A percentile compares a stretch with the other conserved stretches of the same genome.
Conservation (phyloP, 139 green algal species). For the Volvox africanus region DNA sequence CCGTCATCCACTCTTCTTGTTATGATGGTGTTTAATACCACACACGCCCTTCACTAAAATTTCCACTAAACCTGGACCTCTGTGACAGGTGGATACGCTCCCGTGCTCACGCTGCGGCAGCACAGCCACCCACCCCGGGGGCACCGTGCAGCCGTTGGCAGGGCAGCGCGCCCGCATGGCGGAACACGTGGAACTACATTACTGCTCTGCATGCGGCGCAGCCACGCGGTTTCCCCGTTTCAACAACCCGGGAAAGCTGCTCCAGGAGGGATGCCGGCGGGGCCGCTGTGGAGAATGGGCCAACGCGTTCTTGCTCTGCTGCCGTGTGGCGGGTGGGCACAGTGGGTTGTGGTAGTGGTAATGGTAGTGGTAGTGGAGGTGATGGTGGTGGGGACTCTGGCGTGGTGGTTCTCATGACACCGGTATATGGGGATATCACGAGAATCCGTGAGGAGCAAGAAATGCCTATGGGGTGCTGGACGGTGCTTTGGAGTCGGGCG, state of each 20-base stretch:
- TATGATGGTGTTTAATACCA: too few species aligned
- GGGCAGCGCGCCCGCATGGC: conserved; percentile 67
- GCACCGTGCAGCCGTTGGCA: conserved; percentile 32
- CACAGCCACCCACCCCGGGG: conserved; percentile 12
- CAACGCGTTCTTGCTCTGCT: conserved; percentile 84
- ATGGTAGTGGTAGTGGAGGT: too few species aligned
- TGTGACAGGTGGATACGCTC: conserved; percentile 51
- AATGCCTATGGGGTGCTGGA: too few species aligned
- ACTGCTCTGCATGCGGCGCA: conserved; percentile 53
- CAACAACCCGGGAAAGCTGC: conserved; percentile 45
- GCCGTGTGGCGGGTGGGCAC: conserved; percentile 54
- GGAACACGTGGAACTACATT: conserved; percentile 75
- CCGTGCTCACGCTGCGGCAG: conserved; percentile 66
- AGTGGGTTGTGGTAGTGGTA: too few species aligned
- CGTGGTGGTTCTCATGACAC: too few species aligned
- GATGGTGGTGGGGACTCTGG: too few species aligned
- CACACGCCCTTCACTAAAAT: background rate
- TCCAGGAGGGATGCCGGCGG: conserved; percentile 3
- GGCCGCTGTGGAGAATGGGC: conserved; percentile 75
- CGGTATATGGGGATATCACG: too few species aligned
- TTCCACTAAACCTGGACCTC: background rate
- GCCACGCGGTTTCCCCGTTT: conserved; percentile 65
- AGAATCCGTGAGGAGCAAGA: too few species aligned
- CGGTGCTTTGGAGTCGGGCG: too few species aligned
- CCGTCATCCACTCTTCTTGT: too few species aligned